These are phyloP conservation scores for Areca catechu DNA, from an alignment of 176 grass and related monocot genomes.

Conservation along the genomic window DNA sequence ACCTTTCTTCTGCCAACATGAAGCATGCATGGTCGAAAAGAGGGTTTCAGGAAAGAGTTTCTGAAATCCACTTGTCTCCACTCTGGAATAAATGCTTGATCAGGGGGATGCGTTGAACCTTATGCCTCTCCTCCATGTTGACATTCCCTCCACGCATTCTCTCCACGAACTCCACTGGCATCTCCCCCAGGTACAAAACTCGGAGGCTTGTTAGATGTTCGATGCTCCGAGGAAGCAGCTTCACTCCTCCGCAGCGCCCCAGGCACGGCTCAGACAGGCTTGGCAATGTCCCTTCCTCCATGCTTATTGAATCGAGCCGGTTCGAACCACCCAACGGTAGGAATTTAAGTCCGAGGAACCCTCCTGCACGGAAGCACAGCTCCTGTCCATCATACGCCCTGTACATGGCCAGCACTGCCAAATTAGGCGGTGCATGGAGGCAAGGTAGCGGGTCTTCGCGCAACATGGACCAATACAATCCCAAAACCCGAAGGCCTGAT, in stretches of 20 bases:
- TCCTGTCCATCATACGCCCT: background rate
- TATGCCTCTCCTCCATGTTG: too few relatives aligned
- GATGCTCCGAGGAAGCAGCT: slow-evolving; percentile 6
- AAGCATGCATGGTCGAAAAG: too few relatives aligned
- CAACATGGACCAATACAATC: background rate
- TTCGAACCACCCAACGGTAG: background rate
- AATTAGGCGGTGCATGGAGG: background rate
- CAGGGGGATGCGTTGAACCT: too few relatives aligned
- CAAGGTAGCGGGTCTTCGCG: background rate
- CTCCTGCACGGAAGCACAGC: slow-evolving; percentile 2
- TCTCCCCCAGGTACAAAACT: background rate
- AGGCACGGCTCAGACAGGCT: background rate
- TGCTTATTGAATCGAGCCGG: background rate
- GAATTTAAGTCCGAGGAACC: slow-evolving; percentile 5
- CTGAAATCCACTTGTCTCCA: too few relatives aligned
- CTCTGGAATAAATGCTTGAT: too few relatives aligned
- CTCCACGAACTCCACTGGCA: background rate
- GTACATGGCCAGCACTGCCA: background rate
- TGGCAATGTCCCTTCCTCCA: background rate
- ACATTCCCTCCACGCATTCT: too few relatives aligned
- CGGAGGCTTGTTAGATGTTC: slow-evolving; percentile 1
- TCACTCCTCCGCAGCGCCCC: background rate
- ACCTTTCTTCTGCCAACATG: too few relatives aligned
- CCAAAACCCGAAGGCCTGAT: background rate
- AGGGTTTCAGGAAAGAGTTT: too few relatives aligned